A percentile compares a stretch with the other conserved stretches of the same genome.
Evolutionary conservation across 768 basidiomycete genomes (phyloP).

Genomic region (Naganishia onofrii): DNA sequence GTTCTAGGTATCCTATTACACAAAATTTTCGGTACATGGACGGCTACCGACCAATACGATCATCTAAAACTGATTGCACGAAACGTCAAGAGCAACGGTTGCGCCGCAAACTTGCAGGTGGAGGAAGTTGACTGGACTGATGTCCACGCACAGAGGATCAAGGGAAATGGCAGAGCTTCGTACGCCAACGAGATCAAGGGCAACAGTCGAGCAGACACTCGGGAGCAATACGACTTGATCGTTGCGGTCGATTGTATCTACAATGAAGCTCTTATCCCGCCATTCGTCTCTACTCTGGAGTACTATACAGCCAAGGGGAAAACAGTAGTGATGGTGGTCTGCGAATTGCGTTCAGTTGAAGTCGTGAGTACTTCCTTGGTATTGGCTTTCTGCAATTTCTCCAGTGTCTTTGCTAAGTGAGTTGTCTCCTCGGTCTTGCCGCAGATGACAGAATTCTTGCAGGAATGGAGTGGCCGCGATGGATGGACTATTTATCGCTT

Average conservation of each 20-base stretch:
- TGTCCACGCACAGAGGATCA: slow-evolving; percentile 23
- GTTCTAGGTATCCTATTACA: slow-evolving; percentile 42
- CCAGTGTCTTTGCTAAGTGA: background rate
- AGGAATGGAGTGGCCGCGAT: slow-evolving; percentile 36
- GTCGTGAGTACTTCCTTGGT: slow-evolving; percentile 38
- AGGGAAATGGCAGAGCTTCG: background rate
- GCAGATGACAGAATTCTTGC: slow-evolving; percentile 41
- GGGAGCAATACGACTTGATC: slow-evolving; percentile 38
- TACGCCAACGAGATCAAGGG: background rate
- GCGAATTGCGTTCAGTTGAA: slow-evolving; percentile 47
- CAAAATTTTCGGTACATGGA: slow-evolving; percentile 37
- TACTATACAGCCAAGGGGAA: slow-evolving; percentile 35
- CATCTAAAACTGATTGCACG: slow-evolving; percentile 44
- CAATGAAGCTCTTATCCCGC: slow-evolving; percentile 48
- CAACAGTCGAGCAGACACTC: background rate
- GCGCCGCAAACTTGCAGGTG: slow-evolving; percentile 28
- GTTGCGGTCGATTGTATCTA: slow-evolving; percentile 50
- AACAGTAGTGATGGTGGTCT: slow-evolving; percentile 45
- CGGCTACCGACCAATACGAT: slow-evolving; percentile 43
- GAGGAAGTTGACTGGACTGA: slow-evolving; percentile 49
- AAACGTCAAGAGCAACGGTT: slow-evolving; percentile 42
- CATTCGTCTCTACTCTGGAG: slow-evolving; percentile 44
- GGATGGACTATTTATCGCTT: slow-evolving; percentile 43
- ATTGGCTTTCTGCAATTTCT: background rate
- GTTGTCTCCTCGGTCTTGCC: background rate